Evolutionary conservation across 306 rosid genomes (phyloP), one percentile per base, ranked within the genome.

Genomic region (Myrica gale): DNA sequence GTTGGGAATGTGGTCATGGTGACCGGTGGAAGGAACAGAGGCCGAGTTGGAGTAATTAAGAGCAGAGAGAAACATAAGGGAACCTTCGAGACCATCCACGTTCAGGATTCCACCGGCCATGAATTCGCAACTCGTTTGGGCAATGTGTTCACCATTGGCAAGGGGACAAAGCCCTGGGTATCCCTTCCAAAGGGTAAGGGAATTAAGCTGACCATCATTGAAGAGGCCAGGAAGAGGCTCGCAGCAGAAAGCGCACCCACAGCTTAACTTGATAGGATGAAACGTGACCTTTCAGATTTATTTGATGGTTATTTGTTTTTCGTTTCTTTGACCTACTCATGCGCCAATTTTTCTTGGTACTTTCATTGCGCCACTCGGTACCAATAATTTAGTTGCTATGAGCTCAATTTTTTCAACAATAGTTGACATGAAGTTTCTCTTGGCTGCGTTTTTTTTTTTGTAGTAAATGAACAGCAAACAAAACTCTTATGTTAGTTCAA

Each of bases 11-110:
- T 91, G 1, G 92, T 91, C 45, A 90, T 92, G 96, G 97, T 90
- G 5, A 89, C 97, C 0, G 90, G 93, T 15, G 97, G 97, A 73
- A 86, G 97, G 69, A 91, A 91, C 80, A 86, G 87, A 26, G 92
- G 97, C 0, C 89, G 90, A 43, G 96, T 91, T n/a, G 97, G 97
- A 63, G 97, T 91, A n/a, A 86, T 91, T 70, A 91, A 91, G 84
- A 91, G 37, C 86, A 84, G 97, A 78, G 97, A 90, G 74, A 92
- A 87, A 77, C 96, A 90, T 3, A 90, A 92, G 92, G 93, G 97
- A 76, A 87, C 76, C 53, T 91, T 91, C 10, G 97, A 91, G 78
- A 89, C 92, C 4, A 75, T 91, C 73, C 93, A 89, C 6, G 80
- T 92, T 11, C 96, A 92, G 87, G 97, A 92, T 83, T 80, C 96